A percentile compares a stretch with the other conserved stretches of the same genome.
Evolutionary conservation across 2,329 filamentous ascomycete species (phyloP).

Genomic region (Atkinsonella texensis): DNA sequence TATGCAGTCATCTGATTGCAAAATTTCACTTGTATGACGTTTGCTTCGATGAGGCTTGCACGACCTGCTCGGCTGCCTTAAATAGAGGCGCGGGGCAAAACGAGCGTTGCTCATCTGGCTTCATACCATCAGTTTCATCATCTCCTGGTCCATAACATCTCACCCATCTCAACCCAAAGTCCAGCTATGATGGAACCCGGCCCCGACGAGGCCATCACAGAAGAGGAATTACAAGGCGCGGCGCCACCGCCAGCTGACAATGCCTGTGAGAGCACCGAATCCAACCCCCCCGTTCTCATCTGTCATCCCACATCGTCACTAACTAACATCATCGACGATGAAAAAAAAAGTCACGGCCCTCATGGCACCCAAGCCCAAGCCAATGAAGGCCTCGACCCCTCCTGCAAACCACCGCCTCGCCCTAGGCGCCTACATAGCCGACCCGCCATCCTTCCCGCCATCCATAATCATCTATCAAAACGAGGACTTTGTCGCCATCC

Average conservation of each 20-base stretch:
- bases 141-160: background rate
- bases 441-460: conserved; percentile 49
- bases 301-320: background rate
- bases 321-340: background rate
- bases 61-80: background rate
- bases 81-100: background rate
- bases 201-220: conserved; percentile 28
- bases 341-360: conserved; percentile 20
- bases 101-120: background rate
- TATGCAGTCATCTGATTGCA: background rate
- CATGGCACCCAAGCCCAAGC: conserved; percentile 27
- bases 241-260: conserved; percentile 22
- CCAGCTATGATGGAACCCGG: conserved; percentile 10
- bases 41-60: background rate
- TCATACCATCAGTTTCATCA: background rate
- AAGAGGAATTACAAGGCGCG: conserved; percentile 27
- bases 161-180: background rate
- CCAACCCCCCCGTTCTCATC: background rate
- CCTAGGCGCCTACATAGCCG: conserved; percentile 53
- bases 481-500: conserved; percentile 60
- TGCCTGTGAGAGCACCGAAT: conserved; percentile 26
- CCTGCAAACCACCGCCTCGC: conserved; percentile 35
- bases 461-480: conserved; percentile 54
- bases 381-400: conserved; percentile 6
- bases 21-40: background rate